Evolutionary conservation across 805 yeast species (phyloP), one percentile per base, ranked within the genome.

Genomic region (Clavispora vitiphila): DNA sequence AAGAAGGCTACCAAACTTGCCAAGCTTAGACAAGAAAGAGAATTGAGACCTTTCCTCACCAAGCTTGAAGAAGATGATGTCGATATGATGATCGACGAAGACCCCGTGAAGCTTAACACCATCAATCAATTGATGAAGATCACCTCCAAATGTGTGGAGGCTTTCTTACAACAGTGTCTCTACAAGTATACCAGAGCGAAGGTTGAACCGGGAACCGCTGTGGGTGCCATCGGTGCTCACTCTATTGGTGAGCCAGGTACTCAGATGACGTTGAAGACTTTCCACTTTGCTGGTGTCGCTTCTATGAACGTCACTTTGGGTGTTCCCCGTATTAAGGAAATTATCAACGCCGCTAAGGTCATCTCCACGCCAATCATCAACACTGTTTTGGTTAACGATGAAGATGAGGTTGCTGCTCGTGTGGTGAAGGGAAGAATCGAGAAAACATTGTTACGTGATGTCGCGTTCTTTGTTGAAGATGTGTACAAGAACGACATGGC

Each of bases 191-290:
- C 80, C 41, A 76, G 83, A 51, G 96, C 99, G 7, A 83, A 82
- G 65, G 97, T 93, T 14, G 99, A 93, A 63, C 99, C 99, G 1
- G 99, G 98, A 48, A 93, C 99, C 4, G 99, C 99, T 2, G 98
- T 93, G 41, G 99, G 99, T 51, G 98, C 99, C 20, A 90, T 93
- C 67, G 99, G 98, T 53, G 99, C 99, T 0, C 99, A 93, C 71
- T 88, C 96, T 27, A 90, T 90, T 68, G 97, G 97, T 72, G 97
- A 90, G 63, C 97, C 97, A 39, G 96, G 97, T 31, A 90, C 97
- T 24, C 97, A 90, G 67, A 90, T 90, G 97, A 90, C 97, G 2
- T 76, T 90, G 67, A 90, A 90, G 60, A 90, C 97, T 54, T 90
- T 89, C 90, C 96, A 89, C 73, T 89, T 87, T 73, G 96, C 96